Conservation (phyloP, 768 basidiomycete species). For the Hydnum rufescens region DNA sequence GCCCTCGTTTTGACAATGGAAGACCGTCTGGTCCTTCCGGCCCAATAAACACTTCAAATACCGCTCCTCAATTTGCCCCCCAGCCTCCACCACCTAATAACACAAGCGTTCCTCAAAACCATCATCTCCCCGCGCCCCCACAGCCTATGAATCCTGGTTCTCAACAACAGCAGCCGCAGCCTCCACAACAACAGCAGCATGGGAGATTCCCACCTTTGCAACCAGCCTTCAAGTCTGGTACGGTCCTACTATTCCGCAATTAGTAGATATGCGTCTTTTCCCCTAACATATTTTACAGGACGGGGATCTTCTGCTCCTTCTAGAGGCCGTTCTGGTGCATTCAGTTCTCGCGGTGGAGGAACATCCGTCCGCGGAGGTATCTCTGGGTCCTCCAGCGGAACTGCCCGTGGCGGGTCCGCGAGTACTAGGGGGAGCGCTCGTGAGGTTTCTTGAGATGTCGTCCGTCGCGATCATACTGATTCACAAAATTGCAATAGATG, state of each 20-base stretch:
- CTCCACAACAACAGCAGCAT: not conserved
- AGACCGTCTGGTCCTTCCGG: constrained; percentile 3
- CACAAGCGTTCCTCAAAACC: too few species aligned
- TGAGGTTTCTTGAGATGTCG: not conserved
- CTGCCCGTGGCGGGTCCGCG: not conserved
- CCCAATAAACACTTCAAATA: constrained; percentile 33
- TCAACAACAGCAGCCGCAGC: not conserved
- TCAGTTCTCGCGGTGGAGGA: constrained; percentile 21
- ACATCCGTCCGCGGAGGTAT: constrained; percentile 23
- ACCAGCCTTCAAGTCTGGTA: not conserved
- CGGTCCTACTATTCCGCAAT: not conserved
- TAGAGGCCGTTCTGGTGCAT: constrained; percentile 14
- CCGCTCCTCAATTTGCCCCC: constrained; percentile 21
- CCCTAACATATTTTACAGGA: not conserved
- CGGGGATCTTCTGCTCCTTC: constrained; percentile 1
- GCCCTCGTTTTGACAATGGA: constrained; percentile 55
- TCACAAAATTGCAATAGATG: constrained; percentile 7
- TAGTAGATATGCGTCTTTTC: not conserved
- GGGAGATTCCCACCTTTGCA: not conserved
- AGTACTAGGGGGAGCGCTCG: not conserved
- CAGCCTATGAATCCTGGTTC: not conserved
- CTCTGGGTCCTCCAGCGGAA: not conserved
- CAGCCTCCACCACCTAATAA: constrained; percentile 6
- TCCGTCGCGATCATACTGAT: not conserved
- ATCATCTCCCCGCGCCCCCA: not conserved